Evolutionary conservation across 2,329 filamentous ascomycete genomes (phyloP).

Genomic region (Fusarium nodosum): DNA sequence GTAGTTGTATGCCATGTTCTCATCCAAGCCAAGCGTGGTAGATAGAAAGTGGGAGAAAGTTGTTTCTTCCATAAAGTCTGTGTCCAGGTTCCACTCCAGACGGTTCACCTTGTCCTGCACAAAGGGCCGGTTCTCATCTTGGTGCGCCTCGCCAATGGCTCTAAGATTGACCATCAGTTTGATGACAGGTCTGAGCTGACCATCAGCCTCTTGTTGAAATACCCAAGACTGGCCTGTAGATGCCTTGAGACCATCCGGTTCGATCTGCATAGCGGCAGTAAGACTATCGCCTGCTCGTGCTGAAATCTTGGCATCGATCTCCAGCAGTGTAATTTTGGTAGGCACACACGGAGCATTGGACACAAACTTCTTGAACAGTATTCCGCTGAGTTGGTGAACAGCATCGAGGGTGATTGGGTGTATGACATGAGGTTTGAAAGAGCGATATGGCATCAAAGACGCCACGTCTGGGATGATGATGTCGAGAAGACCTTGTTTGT

Average conservation of each 20-base stretch:
- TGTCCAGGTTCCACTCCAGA: conserved; percentile 10
- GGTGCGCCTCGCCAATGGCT: conserved; percentile 4
- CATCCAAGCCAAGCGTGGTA: neutral
- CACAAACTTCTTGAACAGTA: conserved; percentile 20
- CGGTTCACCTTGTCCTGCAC: conserved; percentile 11
- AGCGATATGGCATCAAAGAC: conserved; percentile 14
- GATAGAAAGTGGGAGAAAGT: conserved; percentile 11
- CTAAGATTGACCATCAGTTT: conserved; percentile 6
- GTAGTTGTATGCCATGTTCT: conserved; percentile 14
- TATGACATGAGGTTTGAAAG: conserved; percentile 11
- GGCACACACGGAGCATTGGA: conserved; percentile 20
- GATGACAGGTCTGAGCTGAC: conserved; percentile 10
- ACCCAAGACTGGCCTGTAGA: conserved; percentile 16
- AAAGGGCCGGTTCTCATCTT: conserved; percentile 9
- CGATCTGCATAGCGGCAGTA: conserved; percentile 17
- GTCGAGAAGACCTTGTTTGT: conserved; percentile 8
- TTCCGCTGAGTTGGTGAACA: conserved; percentile 13
- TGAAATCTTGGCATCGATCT: conserved; percentile 4
- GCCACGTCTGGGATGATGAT: conserved; percentile 17
- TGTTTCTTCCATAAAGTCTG: neutral
- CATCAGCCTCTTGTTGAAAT: neutral
- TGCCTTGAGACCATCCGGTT: conserved; percentile 2
- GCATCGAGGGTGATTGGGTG: conserved; percentile 13
- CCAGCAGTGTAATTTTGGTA: conserved; percentile 1
- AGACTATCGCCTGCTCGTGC: conserved; percentile 2